These are phyloP conservation scores for Rhodotorula taiwanensis DNA, from an alignment of 768 basidiomycete genomes.

Conservation along the genomic window DNA sequence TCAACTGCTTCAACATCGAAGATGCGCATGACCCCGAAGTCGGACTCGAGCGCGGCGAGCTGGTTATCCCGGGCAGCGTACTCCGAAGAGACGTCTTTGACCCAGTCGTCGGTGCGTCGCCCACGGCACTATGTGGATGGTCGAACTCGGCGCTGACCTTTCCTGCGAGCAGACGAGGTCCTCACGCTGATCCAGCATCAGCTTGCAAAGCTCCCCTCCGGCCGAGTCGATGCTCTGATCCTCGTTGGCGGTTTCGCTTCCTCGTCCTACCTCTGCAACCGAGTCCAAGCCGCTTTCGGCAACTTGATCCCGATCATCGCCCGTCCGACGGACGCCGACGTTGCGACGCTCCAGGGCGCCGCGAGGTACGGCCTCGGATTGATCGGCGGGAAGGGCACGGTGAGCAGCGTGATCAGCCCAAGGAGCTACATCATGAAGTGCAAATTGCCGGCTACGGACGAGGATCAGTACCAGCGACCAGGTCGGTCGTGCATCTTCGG, in stretches of 20 bases:
- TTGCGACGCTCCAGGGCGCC: conserved; percentile 61
- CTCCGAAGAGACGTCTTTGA: conserved; percentile 79
- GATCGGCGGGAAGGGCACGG: conserved; percentile 32
- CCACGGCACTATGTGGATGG: too few species aligned
- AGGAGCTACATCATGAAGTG: conserved; percentile 43
- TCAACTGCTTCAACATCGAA: conserved; percentile 81
- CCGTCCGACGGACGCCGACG: conserved; percentile 75
- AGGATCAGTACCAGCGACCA: conserved; percentile 73
- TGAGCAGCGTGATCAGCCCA: conserved; percentile 16
- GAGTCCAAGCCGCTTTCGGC: conserved; percentile 57
- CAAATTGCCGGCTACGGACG: conserved; percentile 78
- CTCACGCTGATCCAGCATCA: conserved; percentile 72
- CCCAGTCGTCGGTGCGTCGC: conserved; percentile 63
- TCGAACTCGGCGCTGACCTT: not conserved
- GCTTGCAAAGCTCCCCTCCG: conserved; percentile 45
- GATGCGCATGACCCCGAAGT: conserved; percentile 59
- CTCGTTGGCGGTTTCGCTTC: conserved; percentile 84
- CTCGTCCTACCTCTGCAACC: conserved; percentile 71
- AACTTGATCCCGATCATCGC: conserved; percentile 64
- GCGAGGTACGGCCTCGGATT: conserved; percentile 49
- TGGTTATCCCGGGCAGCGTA: conserved; percentile 71
- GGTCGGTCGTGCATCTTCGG: not conserved
- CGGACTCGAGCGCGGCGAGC: conserved; percentile 72
- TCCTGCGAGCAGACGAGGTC: conserved; percentile 50
- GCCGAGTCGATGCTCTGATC: conserved; percentile 70